phyloP scores from a whole-genome alignment of 2,329 filamentous ascomycete genomes.

The Exophiala sp. region DNA sequence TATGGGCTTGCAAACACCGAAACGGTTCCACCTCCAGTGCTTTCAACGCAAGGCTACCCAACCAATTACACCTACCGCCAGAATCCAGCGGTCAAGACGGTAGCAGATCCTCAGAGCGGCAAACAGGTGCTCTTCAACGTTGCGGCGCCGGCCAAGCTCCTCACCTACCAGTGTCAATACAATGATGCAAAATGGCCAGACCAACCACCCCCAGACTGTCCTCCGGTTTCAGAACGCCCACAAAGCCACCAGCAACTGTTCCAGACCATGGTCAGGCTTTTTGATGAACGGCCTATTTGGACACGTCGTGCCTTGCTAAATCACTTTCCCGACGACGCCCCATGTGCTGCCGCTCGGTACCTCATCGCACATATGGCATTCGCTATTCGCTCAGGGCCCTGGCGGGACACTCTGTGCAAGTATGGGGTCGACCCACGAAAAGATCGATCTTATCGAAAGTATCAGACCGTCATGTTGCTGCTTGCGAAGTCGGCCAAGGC shows the following conservation, averaged over 20 bases:
- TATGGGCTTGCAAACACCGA: conserved; percentile 63
- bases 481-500: conserved; percentile 43
- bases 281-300: conserved; percentile 76
- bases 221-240: conserved; percentile 9
- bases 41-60: conserved; percentile 30
- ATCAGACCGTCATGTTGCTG: conserved; percentile 88
- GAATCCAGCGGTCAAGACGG: conserved; percentile 70
- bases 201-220: conserved; percentile 11
- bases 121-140: conserved; percentile 58
- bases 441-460: conserved; percentile 71
- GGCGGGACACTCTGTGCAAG: conserved; percentile 79
- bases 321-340: conserved; percentile 53
- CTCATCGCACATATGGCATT: conserved; percentile 83
- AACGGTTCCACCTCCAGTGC: conserved; percentile 62
- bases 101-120: conserved; percentile 53
- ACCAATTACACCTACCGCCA: conserved; percentile 65
- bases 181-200: conserved; percentile 62
- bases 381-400: conserved; percentile 88
- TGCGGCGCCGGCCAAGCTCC: conserved; percentile 57
- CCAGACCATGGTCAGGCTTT: conserved; percentile 61
- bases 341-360: conserved; percentile 61
- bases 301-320: conserved; percentile 81
- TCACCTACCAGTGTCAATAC: conserved; percentile 57
- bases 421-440: conserved; percentile 83
- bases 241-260: conserved; percentile 8